Conservation (phyloP, 441 rosid species). For the Geranium incanum region DNA sequence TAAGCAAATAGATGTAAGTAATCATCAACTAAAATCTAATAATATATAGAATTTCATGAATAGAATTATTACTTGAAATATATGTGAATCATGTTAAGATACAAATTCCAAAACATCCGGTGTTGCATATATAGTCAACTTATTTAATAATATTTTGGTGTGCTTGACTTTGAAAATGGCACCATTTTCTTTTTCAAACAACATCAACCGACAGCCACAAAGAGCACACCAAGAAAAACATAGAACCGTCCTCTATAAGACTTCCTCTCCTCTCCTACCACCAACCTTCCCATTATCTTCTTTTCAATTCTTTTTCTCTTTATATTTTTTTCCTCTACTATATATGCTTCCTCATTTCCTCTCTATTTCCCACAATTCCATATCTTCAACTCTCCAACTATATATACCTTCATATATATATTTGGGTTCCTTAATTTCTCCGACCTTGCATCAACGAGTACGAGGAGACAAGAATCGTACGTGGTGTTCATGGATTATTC, state of each 20-base stretch:
- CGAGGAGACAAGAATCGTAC: conserved; percentile 10
- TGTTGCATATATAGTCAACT: conserved; percentile 5
- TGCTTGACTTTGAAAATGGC: conserved; percentile 42
- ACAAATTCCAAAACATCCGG: not conserved
- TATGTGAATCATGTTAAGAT: too few relatives aligned
- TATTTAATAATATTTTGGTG: conserved; percentile 24
- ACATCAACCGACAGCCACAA: conserved; percentile 27
- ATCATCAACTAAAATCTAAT: too few relatives aligned
- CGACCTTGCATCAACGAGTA: not conserved
- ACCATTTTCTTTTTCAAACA: conserved; percentile 12
- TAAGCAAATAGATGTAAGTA: too few relatives aligned
- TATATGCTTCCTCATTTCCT: not conserved
- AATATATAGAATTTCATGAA: too few relatives aligned
- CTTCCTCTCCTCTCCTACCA: not conserved
- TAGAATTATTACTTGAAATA: not conserved
- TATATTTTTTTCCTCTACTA: not conserved
- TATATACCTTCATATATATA: too few relatives aligned
- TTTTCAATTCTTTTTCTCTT: too few relatives aligned
- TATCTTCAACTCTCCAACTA: not conserved
- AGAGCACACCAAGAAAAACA: not conserved
- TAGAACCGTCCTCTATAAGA: not conserved
- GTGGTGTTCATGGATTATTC: conserved; percentile 39
- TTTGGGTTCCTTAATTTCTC: not conserved
- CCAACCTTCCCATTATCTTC: not conserved
- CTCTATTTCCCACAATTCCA: not conserved